Conservation (phyloP, 768 basidiomycete genomes). For the Tylopilus cervinicoccineus region DNA sequence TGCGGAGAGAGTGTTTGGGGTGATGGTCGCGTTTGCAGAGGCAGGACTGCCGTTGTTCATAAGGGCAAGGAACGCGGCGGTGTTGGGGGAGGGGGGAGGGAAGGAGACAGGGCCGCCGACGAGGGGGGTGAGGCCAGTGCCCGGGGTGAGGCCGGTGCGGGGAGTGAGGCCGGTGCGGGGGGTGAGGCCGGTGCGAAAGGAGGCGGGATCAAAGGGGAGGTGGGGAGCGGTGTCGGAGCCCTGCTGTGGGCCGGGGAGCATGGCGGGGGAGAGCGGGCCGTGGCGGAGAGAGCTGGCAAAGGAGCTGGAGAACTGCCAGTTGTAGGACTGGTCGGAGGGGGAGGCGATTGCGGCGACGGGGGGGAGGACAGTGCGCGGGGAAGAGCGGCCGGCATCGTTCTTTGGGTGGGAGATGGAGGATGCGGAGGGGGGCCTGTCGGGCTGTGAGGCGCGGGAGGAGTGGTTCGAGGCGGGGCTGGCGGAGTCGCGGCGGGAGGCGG, state of each 20-base stretch:
- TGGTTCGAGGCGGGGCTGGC: slow-evolving; percentile 33
- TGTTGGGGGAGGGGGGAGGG: slow-evolving; percentile 83
- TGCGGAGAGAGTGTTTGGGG: slow-evolving; percentile 53
- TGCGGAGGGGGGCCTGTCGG: slow-evolving; percentile 33
- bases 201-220: slow-evolving; percentile 60
- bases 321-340: slow-evolving; percentile 44
- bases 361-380: slow-evolving; percentile 74
- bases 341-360: slow-evolving; percentile 75
- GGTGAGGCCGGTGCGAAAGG: slow-evolving; percentile 84
- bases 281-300: slow-evolving; percentile 79
- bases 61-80: slow-evolving; percentile 89
- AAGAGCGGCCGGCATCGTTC: slow-evolving; percentile 27
- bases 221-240: slow-evolving; percentile 35
- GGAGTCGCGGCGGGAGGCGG: slow-evolving; percentile 31
- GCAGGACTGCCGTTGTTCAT: slow-evolving; percentile 57
- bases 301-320: slow-evolving; percentile 61
- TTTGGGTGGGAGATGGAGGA: slow-evolving; percentile 30
- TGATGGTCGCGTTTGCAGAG: slow-evolving; percentile 45
- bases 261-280: slow-evolving; percentile 93
- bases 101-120: slow-evolving; percentile 72
- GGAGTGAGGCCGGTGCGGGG: slow-evolving; percentile 84
- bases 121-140: slow-evolving; percentile 76
- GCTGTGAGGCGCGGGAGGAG: slow-evolving; percentile 34
- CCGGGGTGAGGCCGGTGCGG: slow-evolving; percentile 74
- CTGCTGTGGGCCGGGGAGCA: slow-evolving; percentile 85